These are phyloP conservation scores for Tausonia pullulans DNA, from an alignment of 1,284 basidiomycete species.

Conservation along the genomic window DNA sequence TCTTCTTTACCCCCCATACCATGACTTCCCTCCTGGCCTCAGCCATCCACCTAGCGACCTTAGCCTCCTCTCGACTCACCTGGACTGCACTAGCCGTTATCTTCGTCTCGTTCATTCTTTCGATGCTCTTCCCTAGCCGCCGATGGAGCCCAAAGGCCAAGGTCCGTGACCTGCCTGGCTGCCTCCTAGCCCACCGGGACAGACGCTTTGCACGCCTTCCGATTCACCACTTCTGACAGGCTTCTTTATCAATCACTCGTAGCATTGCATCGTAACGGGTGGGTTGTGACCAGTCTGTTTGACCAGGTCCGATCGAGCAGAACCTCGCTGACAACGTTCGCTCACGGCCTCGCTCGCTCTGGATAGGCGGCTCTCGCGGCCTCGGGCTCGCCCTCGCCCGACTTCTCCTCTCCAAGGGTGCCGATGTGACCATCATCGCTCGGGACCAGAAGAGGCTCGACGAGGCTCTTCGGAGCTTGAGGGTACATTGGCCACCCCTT, in stretches of 20 bases:
- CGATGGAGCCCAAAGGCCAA: too few relatives aligned
- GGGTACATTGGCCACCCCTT: constrained; percentile 38
- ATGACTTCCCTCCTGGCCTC: too few relatives aligned
- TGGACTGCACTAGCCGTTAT: too few relatives aligned
- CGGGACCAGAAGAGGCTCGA: constrained; percentile 52
- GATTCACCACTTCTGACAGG: not conserved
- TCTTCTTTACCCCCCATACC: too few relatives aligned
- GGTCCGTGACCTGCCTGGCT: too few relatives aligned
- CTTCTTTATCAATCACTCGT: not conserved
- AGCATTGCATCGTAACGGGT: not conserved
- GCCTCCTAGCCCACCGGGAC: too few relatives aligned
- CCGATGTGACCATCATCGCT: constrained; percentile 71
- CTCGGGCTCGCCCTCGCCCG: constrained; percentile 62
- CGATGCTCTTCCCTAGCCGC: too few relatives aligned
- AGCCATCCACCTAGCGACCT: too few relatives aligned
- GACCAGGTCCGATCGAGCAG: not conserved
- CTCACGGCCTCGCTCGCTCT: not conserved
- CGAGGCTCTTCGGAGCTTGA: constrained; percentile 48
- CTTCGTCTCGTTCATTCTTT: too few relatives aligned
- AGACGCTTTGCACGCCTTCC: too few relatives aligned
- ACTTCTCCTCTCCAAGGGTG: constrained; percentile 56
- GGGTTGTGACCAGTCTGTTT: not conserved
- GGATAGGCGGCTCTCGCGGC: constrained; percentile 58
- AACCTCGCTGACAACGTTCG: not conserved
- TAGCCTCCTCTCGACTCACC: too few relatives aligned